Conservation (phyloP, 768 basidiomycete species). For the Lactarius hatsudake region DNA sequence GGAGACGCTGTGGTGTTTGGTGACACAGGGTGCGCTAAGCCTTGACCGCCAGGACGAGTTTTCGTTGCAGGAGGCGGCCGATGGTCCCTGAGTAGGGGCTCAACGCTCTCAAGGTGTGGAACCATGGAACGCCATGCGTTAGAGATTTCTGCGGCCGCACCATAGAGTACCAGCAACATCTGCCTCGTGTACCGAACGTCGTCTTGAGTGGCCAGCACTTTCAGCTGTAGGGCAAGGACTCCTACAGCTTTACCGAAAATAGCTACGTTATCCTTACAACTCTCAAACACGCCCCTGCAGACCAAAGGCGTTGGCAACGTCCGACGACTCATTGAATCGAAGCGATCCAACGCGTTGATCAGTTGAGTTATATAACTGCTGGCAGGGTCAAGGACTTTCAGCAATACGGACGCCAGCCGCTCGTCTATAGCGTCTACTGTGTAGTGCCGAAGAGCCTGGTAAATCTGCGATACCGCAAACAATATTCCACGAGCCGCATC, state of each 20-base stretch:
- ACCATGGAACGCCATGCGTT: conserved; percentile 75
- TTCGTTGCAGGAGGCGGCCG: conserved; percentile 38
- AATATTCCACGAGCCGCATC: conserved; percentile 91
- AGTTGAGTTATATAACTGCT: conserved; percentile 76
- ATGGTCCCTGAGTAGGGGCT: conserved; percentile 54
- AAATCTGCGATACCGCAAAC: conserved; percentile 88
- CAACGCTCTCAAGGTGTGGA: conserved; percentile 68
- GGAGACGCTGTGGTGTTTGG: conserved; percentile 35
- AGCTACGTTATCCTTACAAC: conserved; percentile 78
- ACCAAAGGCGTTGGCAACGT: conserved; percentile 64
- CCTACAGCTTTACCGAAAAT: conserved; percentile 87
- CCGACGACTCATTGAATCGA: conserved; percentile 77
- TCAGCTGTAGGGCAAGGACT: conserved; percentile 77
- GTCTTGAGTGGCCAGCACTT: conserved; percentile 66
- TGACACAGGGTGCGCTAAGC: conserved; percentile 27
- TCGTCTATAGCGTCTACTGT: conserved; percentile 80
- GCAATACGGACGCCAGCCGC: conserved; percentile 72
- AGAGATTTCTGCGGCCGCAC: conserved; percentile 84
- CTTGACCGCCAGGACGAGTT: conserved; percentile 31
- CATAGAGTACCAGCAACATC: conserved; percentile 83
- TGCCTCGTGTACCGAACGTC: conserved; percentile 88
- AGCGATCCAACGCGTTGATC: conserved; percentile 86
- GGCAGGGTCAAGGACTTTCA: conserved; percentile 84
- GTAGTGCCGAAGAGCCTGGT: conserved; percentile 86
- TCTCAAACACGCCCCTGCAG: conserved; percentile 77